A percentile compares a stretch with the other conserved stretches of the same genome.
Conservation (phyloP, 352 stramenopile genomes). For the Globisporangium carolinianum region DNA sequence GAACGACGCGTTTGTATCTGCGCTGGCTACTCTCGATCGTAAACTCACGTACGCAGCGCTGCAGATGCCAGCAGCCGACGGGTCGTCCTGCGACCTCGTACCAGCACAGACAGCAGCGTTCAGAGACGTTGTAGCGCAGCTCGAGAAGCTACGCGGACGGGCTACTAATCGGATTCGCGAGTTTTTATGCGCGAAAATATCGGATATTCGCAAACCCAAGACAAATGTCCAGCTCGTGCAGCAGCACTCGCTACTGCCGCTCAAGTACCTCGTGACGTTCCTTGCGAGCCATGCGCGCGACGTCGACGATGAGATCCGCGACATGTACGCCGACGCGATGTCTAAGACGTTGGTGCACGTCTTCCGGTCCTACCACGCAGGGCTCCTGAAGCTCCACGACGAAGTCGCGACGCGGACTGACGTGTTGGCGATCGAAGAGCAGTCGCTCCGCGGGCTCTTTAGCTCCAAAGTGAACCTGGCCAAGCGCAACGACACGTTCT, state of each 20-base stretch:
- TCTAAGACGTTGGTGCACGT: constrained; percentile 92
- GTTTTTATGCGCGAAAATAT: constrained; percentile 93
- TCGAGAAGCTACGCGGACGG: constrained; percentile 84
- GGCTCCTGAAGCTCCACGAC: constrained; percentile 92
- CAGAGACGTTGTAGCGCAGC: constrained; percentile 89
- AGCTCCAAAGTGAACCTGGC: constrained; percentile 90
- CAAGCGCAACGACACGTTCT: constrained; percentile 95
- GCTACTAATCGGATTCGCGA: constrained; percentile 79
- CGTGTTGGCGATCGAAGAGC: constrained; percentile 94
- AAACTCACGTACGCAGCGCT: constrained; percentile 89
- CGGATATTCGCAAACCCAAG: constrained; percentile 93
- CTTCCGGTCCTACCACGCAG: constrained; percentile 96
- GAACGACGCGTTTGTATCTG: constrained; percentile 91
- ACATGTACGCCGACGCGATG: constrained; percentile 97
- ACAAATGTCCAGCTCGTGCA: constrained; percentile 99
- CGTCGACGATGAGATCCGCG: constrained; percentile 92
- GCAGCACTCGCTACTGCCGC: constrained; percentile 94
- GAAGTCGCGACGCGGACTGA: constrained; percentile 91
- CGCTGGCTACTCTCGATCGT: constrained; percentile 90
- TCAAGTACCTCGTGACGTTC: constrained; percentile 95
- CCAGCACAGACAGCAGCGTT: constrained; percentile 88
- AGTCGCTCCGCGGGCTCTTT: constrained; percentile 85
- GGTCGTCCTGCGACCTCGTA: constrained; percentile 82
- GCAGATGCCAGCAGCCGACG: constrained; percentile 41
- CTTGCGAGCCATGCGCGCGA: constrained; percentile 89